Percentiles rank a stretch among this genome's conserved stretches.
These are phyloP conservation scores for Mortierella sp. DNA, from an alignment of 371 early-diverging fungal genomes.

Conservation along the genomic window DNA sequence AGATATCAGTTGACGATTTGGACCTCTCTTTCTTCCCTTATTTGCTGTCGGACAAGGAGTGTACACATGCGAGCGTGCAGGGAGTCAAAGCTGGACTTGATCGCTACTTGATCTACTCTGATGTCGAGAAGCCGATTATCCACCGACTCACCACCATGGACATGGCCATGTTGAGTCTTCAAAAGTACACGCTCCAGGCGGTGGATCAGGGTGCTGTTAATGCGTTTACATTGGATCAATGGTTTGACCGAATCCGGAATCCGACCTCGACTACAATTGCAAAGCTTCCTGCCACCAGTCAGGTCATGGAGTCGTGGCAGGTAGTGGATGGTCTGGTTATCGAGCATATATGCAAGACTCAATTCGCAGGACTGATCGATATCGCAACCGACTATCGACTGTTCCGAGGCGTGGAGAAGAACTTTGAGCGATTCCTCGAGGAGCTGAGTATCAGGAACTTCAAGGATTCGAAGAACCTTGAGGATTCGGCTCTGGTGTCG, in stretches of 20 bases:
- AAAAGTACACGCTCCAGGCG: slow-evolving; percentile 39
- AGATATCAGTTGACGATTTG: slow-evolving; percentile 33
- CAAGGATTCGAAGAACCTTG: slow-evolving; percentile 5
- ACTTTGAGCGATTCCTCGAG: slow-evolving; percentile 48
- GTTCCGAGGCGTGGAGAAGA: slow-evolving; percentile 53
- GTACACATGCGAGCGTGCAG: slow-evolving; percentile 51
- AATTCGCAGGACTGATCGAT: slow-evolving; percentile 50
- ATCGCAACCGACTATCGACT: slow-evolving; percentile 49
- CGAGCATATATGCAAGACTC: slow-evolving; percentile 48
- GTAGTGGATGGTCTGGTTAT: slow-evolving; percentile 28
- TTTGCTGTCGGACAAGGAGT: slow-evolving; percentile 50
- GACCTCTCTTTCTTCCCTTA: slow-evolving; percentile 51
- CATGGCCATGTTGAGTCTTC: slow-evolving; percentile 29
- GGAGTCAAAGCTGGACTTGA: slow-evolving; percentile 30
- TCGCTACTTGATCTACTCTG: slow-evolving; percentile 27
- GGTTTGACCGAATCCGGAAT: slow-evolving; percentile 50
- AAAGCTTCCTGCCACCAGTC: slow-evolving; percentile 41
- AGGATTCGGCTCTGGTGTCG: not conserved
- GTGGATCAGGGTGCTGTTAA: slow-evolving; percentile 20
- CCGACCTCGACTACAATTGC: slow-evolving; percentile 44
- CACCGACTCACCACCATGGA: slow-evolving; percentile 34
- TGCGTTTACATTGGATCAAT: slow-evolving; percentile 35
- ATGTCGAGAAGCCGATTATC: slow-evolving; percentile 16
- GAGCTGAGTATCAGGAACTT: slow-evolving; percentile 41
- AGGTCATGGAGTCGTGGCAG: slow-evolving; percentile 55